phyloP scores from a whole-genome alignment of 2,329 filamentous ascomycete genomes.

The Pyrenophora seminiperda region DNA sequence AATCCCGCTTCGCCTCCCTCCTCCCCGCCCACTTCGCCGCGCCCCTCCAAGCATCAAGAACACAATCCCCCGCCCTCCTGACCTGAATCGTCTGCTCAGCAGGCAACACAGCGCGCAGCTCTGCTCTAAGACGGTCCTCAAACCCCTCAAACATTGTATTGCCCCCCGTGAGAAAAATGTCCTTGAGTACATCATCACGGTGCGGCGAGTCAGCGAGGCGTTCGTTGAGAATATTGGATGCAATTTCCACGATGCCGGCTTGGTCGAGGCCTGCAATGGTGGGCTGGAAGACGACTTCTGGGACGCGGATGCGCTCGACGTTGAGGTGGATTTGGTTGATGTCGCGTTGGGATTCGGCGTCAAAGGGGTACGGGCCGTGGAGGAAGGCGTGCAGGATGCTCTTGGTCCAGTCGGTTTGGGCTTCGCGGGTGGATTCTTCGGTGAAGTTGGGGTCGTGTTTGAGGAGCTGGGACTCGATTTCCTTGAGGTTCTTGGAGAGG shows the following conservation, averaged over 20 bases:
- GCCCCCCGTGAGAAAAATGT: constrained; percentile 94
- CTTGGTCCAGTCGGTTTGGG: constrained; percentile 94
- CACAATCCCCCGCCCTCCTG: constrained; percentile 73
- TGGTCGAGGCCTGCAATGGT: constrained; percentile 92
- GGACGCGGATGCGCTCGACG: constrained; percentile 91
- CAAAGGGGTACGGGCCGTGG: constrained; percentile 84
- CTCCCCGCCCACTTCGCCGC: constrained; percentile 81
- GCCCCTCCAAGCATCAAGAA: constrained; percentile 91
- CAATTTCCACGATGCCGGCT: constrained; percentile 90
- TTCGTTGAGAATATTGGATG: constrained; percentile 84
- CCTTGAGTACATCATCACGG: constrained; percentile 74
- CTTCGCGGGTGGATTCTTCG: constrained; percentile 88
- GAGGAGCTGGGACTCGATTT: constrained; percentile 82
- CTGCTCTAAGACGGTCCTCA: constrained; percentile 78
- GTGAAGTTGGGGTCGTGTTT: constrained; percentile 86
- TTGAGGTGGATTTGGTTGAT: constrained; percentile 92
- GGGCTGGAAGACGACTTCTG: constrained; percentile 91
- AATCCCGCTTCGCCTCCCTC: constrained; percentile 65
- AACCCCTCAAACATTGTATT: constrained; percentile 86
- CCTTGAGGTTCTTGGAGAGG: constrained; percentile 72
- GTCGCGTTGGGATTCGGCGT: constrained; percentile 78
- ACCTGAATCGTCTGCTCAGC: constrained; percentile 70
- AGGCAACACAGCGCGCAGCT: constrained; percentile 72
- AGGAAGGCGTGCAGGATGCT: constrained; percentile 87
- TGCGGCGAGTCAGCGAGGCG: constrained; percentile 65